These are phyloP conservation scores for Elaphomyces granulatus DNA, from an alignment of 495 filamentous ascomycete species.

Conservation along the genomic window DNA sequence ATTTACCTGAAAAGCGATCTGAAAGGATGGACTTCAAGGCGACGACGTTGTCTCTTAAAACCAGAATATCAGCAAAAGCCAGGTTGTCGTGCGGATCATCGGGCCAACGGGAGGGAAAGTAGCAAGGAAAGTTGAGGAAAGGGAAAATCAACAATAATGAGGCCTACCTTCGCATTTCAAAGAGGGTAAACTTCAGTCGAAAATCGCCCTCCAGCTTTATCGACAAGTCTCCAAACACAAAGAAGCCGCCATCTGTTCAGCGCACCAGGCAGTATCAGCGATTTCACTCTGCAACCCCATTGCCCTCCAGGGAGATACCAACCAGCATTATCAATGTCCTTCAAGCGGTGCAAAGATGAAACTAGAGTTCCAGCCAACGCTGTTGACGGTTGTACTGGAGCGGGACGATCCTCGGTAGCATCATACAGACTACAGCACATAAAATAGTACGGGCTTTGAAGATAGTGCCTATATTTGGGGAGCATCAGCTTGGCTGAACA, in stretches of 20 bases:
- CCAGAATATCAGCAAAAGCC: not conserved
- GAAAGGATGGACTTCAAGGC: conserved; percentile 60
- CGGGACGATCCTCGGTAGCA: conserved; percentile 45
- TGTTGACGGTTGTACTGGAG: conserved; percentile 34
- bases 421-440: conserved; percentile 59
- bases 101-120: not conserved
- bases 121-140: too few species aligned
- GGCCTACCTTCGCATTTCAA: conserved; percentile 63
- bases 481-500: too few species aligned
- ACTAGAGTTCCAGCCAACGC: conserved; percentile 68
- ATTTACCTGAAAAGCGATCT: conserved; percentile 56
- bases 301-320: conserved; percentile 18
- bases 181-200: conserved; percentile 72
- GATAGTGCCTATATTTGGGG: conserved; percentile 47
- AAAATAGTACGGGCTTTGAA: conserved; percentile 68
- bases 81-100: not conserved
- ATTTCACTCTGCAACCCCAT: too few species aligned
- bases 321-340: conserved; percentile 78
- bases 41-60: conserved; percentile 40
- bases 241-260: conserved; percentile 70
- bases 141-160: conserved; percentile 1
- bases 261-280: not conserved
- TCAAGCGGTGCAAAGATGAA: conserved; percentile 84
- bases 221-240: conserved; percentile 92
- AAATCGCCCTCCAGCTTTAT: conserved; percentile 68